A percentile compares a stretch with the other conserved stretches of the same genome.
Conservation (phyloP, 2,329 filamentous ascomycete species). For the Lizonia empirigonia region DNA sequence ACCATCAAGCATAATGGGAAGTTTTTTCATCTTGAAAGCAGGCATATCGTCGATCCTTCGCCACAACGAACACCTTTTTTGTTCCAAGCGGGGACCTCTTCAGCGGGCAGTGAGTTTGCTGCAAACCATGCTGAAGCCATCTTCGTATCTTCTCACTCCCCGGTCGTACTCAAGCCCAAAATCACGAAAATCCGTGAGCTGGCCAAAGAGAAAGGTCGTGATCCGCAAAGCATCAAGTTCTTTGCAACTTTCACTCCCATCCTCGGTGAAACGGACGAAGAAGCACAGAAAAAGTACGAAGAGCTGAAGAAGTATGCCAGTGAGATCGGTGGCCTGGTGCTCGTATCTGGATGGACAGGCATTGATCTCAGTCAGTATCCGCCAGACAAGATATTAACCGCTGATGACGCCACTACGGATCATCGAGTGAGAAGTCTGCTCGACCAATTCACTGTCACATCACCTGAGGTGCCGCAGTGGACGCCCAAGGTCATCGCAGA, state of each 20-base stretch:
- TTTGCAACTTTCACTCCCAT: conserved; percentile 47
- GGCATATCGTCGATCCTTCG: conserved; percentile 52
- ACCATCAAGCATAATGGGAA: conserved; percentile 66
- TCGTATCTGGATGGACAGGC: conserved; percentile 64
- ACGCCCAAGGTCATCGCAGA: conserved; percentile 40
- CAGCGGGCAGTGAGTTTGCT: conserved; percentile 63
- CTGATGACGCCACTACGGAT: conserved; percentile 60
- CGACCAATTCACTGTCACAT: conserved; percentile 43
- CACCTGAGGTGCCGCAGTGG: conserved; percentile 35
- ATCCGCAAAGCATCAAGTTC: conserved; percentile 63
- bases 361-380: conserved; percentile 65
- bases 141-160: conserved; percentile 63
- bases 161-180: conserved; percentile 56
- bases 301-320: conserved; percentile 60
- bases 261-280: conserved; percentile 47
- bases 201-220: conserved; percentile 58
- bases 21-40: conserved; percentile 55
- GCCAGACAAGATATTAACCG: conserved; percentile 62
- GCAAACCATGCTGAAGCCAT: conserved; percentile 65
- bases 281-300: conserved; percentile 59
- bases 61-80: conserved; percentile 50
- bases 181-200: conserved; percentile 60
- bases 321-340: conserved; percentile 59
- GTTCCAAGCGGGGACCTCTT: conserved; percentile 63
- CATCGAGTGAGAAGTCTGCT: conserved; percentile 44